phyloP scores from a whole-genome alignment of 75 land plant species.

The Chamaecyparis obtusa region DNA sequence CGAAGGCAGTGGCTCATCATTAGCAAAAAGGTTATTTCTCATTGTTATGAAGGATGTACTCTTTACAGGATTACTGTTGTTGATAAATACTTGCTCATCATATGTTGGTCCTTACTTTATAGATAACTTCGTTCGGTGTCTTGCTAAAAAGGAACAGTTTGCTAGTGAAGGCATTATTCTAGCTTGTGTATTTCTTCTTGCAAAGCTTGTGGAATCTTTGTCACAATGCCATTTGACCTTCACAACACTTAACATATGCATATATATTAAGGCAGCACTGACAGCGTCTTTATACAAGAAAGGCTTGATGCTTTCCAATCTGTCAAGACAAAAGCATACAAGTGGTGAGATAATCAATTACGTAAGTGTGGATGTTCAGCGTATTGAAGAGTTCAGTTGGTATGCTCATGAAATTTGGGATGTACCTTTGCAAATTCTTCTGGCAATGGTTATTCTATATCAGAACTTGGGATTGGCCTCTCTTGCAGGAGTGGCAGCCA shows the following conservation, averaged over 20 bases:
- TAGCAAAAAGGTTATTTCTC: slow-evolving; percentile 35
- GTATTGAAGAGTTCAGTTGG: slow-evolving; percentile 52
- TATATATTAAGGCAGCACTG: slow-evolving; percentile 10
- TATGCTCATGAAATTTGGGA: slow-evolving; percentile 59
- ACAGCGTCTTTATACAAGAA: slow-evolving; percentile 18
- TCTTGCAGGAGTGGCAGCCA: slow-evolving; percentile 59
- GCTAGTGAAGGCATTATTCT: not conserved
- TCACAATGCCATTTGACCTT: slow-evolving; percentile 27
- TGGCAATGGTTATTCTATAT: slow-evolving; percentile 57
- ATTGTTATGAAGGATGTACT: slow-evolving; percentile 15
- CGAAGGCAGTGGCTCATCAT: slow-evolving; percentile 14
- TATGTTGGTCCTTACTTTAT: slow-evolving; percentile 27
- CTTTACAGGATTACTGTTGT: slow-evolving; percentile 8
- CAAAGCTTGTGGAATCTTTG: slow-evolving; percentile 25
- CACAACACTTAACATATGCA: slow-evolving; percentile 20
- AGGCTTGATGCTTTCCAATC: slow-evolving; percentile 26
- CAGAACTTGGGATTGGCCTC: slow-evolving; percentile 60
- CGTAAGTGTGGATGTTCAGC: no score
- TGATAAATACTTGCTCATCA: slow-evolving; percentile 7
- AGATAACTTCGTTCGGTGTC: no score
- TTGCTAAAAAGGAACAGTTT: no score
- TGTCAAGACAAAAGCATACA: slow-evolving; percentile 19
- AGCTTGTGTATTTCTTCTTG: slow-evolving; percentile 16
- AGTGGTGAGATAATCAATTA: no score
- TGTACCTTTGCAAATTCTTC: slow-evolving; percentile 71